Evolutionary conservation across 2,329 filamentous ascomycete species (phyloP), one percentile per base, ranked within the genome.

Genomic region (Hypoxylon sp.): DNA sequence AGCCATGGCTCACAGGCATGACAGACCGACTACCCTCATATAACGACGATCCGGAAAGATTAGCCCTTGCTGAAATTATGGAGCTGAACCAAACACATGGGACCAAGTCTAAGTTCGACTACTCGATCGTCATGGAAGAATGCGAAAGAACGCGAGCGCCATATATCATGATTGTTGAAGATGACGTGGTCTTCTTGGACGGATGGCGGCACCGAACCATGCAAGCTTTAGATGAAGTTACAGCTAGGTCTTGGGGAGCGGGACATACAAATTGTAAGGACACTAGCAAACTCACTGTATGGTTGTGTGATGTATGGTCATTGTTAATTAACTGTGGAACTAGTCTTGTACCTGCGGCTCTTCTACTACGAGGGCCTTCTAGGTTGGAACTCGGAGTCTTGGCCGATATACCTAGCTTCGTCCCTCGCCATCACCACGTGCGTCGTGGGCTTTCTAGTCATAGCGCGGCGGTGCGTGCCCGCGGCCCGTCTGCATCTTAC

Each of bases 301-400:
- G 1, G 15, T 11, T 2, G 15, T 29, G 17, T 10, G n/a, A 13
- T 31, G 19, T 42, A 21, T 52, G 2, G 39, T 11, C 32, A 2
- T n/a, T n/a, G n/a, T 32, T 29, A 15, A n/a, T 62, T 64, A 7
- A 64, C 60, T 24, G 5, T 17, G 6, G 13, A 50, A n/a, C 47
- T 47, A 76, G 74, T 76, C 57, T 51, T 77, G 1, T 77, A 77
- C 48, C 65, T 77, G 2, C 69, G 75, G 0, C 62, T 77, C 7
- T 77, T 77, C 46, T 76, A 77, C 57, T 69, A 76, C 47, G 74
- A 72, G 7, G 61, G 74, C 1, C 73, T 76, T 8, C 71, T 75
- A 0, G 75, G 75, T n/a, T 77, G 74, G 75, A 76, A 77, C 39
- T 61, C 44, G 3, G 75, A 76, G 35, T 68, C 68, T 6, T 76